These are phyloP conservation scores for Mrakia gelida DNA, from an alignment of 768 basidiomycete species.

Conservation along the genomic window DNA sequence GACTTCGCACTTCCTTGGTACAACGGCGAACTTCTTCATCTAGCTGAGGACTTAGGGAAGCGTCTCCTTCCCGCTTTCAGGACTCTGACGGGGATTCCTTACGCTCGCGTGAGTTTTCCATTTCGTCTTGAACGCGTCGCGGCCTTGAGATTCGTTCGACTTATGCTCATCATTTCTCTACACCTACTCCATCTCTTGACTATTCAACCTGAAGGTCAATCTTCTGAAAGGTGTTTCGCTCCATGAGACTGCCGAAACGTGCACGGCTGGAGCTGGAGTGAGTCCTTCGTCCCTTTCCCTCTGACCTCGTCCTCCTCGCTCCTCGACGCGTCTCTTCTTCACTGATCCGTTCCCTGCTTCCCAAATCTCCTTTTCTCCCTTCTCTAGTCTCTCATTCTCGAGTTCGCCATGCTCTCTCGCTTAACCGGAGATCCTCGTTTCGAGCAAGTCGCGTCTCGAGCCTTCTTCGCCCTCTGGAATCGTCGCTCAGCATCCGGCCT, in stretches of 20 bases:
- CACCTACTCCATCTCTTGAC: not conserved
- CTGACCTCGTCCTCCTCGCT: not conserved
- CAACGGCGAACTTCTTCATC: constrained; percentile 59
- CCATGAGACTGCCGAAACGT: constrained; percentile 78
- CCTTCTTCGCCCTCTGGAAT: constrained; percentile 93
- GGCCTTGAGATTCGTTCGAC: no score
- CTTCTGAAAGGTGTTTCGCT: constrained; percentile 68
- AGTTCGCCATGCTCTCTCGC: constrained; percentile 88
- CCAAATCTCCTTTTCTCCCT: no score
- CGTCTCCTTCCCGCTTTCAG: constrained; percentile 85
- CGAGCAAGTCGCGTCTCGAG: constrained; percentile 81
- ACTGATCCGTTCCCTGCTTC: no score
- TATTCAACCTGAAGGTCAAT: constrained; percentile 58
- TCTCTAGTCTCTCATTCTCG: constrained; percentile 67
- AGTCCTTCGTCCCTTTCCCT: not conserved
- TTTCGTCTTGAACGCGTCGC: constrained; percentile 20
- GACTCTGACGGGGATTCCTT: constrained; percentile 87
- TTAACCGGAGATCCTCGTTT: constrained; percentile 85
- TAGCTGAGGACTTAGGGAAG: constrained; percentile 82
- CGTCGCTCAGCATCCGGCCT: constrained; percentile 75
- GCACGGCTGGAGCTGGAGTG: constrained; percentile 47
- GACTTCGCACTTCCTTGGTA: constrained; percentile 80
- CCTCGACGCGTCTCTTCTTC: not conserved
- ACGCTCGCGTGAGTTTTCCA: constrained; percentile 63
- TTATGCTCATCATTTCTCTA: no score